Evolutionary conservation across 2,329 filamentous ascomycete genomes (phyloP).

Genomic region (Anthostomella pinea): DNA sequence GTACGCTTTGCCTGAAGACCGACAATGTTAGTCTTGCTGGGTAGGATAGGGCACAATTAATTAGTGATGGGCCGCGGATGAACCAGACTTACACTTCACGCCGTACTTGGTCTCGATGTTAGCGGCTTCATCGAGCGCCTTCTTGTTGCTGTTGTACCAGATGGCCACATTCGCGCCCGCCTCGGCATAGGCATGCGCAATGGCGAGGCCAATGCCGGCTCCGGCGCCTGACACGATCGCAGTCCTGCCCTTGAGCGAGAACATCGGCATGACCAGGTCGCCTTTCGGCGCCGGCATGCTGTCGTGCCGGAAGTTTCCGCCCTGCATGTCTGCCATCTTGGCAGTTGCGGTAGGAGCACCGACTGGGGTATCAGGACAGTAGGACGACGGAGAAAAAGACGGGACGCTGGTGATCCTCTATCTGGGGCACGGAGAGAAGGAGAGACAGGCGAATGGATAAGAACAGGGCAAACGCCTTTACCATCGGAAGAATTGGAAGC

Average conservation of each 20-base stretch:
- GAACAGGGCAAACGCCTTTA: too few species aligned
- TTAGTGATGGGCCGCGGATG: too few species aligned
- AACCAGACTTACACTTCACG: slow-evolving; percentile 65
- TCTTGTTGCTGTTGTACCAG: slow-evolving; percentile 69
- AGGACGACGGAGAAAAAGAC: too few species aligned
- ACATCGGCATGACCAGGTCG: slow-evolving; percentile 59
- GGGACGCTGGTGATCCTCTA: too few species aligned
- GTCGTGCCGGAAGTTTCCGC: slow-evolving; percentile 55
- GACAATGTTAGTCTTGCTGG: too few species aligned
- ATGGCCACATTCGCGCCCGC: slow-evolving; percentile 70
- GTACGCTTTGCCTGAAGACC: slow-evolving; percentile 56
- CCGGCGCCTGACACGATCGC: slow-evolving; percentile 62
- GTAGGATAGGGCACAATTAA: too few species aligned
- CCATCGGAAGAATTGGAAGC: background rate
- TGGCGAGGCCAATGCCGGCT: slow-evolving; percentile 61
- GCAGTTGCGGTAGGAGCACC: background rate
- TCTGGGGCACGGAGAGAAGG: too few species aligned
- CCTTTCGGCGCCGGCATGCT: slow-evolving; percentile 48
- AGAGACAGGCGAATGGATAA: too few species aligned
- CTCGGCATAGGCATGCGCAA: slow-evolving; percentile 64
- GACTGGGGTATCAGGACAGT: background rate
- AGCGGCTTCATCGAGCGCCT: slow-evolving; percentile 58
- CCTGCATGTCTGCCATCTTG: slow-evolving; percentile 41
- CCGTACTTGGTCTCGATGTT: slow-evolving; percentile 64
- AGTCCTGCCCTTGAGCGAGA: slow-evolving; percentile 67